Evolutionary conservation across 78 protist genomes (phyloP).

Genomic region (Dictyostelium capitatum): DNA sequence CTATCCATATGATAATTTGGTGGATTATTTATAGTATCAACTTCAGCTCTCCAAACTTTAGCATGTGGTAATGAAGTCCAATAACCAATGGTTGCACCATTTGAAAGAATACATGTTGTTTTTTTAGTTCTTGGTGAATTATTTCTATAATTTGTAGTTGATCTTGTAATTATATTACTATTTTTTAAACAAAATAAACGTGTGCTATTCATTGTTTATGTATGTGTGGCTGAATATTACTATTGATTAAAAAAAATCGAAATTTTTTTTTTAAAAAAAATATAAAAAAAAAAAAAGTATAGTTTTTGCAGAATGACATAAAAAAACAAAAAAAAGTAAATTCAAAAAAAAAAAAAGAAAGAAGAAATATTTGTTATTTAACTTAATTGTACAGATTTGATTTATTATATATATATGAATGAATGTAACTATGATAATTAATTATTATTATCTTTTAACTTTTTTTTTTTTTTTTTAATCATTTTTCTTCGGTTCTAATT

Average conservation of each 20-base stretch:
- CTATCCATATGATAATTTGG: constrained; percentile 25
- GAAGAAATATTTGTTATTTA: background rate
- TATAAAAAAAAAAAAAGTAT: background rate
- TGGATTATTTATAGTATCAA: background rate
- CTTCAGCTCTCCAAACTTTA: constrained; percentile 35
- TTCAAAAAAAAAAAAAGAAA: background rate
- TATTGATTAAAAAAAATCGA: background rate
- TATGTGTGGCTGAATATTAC: too few species aligned
- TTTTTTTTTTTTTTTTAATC: background rate
- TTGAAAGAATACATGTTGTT: constrained; percentile 31
- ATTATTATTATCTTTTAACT: background rate
- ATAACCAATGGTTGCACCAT: constrained; percentile 53
- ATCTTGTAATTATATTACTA: background rate
- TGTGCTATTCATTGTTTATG: background rate
- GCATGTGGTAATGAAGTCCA: constrained; percentile 40
- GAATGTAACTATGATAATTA: background rate
- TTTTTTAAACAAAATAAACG: background rate
- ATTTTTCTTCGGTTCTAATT: background rate
- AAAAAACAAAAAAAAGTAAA: background rate
- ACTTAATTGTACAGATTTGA: background rate
- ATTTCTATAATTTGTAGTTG: background rate
- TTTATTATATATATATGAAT: background rate
- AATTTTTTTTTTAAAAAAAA: constrained; percentile 18
- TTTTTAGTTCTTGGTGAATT: constrained; percentile 21
- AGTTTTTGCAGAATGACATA: background rate